phyloP scores from a whole-genome alignment of 371 early-diverging fungal species.

The Dentiscutata heterogama region DNA sequence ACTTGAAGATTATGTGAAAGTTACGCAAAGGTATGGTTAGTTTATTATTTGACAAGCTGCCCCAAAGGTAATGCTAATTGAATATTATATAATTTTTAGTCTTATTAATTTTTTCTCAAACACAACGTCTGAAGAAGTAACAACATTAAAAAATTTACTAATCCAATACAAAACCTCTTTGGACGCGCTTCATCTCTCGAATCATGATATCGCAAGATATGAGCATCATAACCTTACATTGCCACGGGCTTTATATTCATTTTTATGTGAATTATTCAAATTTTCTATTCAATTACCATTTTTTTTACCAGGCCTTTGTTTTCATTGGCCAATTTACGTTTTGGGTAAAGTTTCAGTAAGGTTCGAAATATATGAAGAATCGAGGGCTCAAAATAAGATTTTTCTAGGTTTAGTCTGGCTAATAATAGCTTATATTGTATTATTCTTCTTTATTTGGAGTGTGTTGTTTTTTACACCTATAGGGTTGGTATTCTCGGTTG shows the following conservation, averaged over 20 bases:
- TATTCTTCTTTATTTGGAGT: conserved; percentile 39
- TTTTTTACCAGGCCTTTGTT: conserved; percentile 64
- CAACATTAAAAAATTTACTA: conserved; percentile 53
- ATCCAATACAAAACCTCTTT: conserved; percentile 55
- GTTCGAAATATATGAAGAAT: conserved; percentile 64
- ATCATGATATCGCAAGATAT: conserved; percentile 60
- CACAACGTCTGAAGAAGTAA: conserved; percentile 30
- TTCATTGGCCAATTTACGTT: conserved; percentile 65
- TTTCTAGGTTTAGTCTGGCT: conserved; percentile 30
- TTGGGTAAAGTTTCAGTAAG: conserved; percentile 58
- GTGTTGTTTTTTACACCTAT: conserved; percentile 31
- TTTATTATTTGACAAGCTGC: not conserved
- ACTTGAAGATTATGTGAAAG: conserved; percentile 60
- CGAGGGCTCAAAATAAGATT: conserved; percentile 64
- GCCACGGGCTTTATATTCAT: conserved; percentile 51
- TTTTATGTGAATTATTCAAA: conserved; percentile 54
- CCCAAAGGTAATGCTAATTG: not conserved
- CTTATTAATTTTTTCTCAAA: conserved; percentile 57
- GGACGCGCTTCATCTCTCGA: conserved; percentile 54
- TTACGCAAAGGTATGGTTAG: conserved; percentile 64
- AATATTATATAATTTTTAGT: conserved; percentile 47
- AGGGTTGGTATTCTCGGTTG: conserved; percentile 15
- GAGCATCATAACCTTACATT: conserved; percentile 58
- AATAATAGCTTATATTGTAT: not conserved
- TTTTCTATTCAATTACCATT: conserved; percentile 62